Evolutionary conservation across 2,329 filamentous ascomycete species (phyloP).

Genomic region (Hortaea werneckii): DNA sequence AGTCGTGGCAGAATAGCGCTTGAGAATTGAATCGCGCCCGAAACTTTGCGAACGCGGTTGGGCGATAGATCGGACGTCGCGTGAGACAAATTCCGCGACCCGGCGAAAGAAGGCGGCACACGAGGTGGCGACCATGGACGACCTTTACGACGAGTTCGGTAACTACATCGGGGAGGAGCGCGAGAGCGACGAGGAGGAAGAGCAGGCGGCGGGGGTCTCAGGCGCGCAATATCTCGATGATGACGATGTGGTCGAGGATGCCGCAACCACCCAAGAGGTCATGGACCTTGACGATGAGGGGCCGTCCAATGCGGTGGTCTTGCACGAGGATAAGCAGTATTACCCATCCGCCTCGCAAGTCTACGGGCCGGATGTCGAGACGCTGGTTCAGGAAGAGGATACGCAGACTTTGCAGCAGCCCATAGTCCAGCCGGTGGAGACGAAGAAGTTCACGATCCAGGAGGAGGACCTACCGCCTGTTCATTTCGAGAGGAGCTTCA

Average conservation of each 20-base stretch:
- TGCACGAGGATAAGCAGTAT: conserved; percentile 99
- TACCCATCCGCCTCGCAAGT: conserved; percentile 96
- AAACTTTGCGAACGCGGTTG: neutral
- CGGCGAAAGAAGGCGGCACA: too few relatives aligned
- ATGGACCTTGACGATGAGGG: conserved; percentile 92
- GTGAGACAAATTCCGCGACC: too few relatives aligned
- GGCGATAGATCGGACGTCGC: too few relatives aligned
- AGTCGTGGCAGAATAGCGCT: neutral
- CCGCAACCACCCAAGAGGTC: conserved; percentile 61
- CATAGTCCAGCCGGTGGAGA: conserved; percentile 83
- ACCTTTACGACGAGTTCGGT: conserved; percentile 98
- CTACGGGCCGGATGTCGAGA: conserved; percentile 90
- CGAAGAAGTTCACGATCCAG: conserved; percentile 93
- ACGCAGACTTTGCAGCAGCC: conserved; percentile 84
- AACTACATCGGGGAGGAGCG: conserved; percentile 96
- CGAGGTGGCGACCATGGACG: conserved; percentile 54
- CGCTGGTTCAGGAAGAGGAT: conserved; percentile 93
- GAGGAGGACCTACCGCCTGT: conserved; percentile 88
- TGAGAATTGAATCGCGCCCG: neutral
- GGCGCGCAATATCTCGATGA: conserved; percentile 75
- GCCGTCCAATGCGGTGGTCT: conserved; percentile 89
- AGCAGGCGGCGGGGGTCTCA: conserved; percentile 53
- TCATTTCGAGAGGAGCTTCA: conserved; percentile 78
- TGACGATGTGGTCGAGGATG: conserved; percentile 46
- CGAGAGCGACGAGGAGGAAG: conserved; percentile 72